phyloP scores from a whole-genome alignment of 805 yeast species.

The Saccharomyces kudriavzevii region DNA sequence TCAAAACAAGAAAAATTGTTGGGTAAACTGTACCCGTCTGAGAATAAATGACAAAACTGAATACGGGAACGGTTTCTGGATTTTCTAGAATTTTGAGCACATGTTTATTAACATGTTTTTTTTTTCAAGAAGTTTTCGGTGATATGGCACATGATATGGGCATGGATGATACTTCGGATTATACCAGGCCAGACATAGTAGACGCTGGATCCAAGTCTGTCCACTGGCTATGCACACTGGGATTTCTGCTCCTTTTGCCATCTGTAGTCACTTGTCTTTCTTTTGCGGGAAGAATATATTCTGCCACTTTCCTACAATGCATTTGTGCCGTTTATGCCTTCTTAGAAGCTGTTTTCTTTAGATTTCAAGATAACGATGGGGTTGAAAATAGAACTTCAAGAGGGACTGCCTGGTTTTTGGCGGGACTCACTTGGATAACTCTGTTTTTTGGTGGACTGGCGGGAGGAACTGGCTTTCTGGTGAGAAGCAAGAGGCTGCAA shows the following conservation, averaged over 20 bases:
- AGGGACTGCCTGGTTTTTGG: conserved; percentile 58
- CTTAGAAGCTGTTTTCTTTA: conserved; percentile 47
- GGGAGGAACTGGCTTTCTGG: conserved; percentile 42
- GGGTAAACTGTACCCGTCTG: neutral
- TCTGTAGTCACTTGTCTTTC: conserved; percentile 48
- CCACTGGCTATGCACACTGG: conserved; percentile 55
- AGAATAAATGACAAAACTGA: neutral
- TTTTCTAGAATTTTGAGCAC: neutral
- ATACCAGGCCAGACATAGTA: conserved; percentile 32
- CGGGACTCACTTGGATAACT: conserved; percentile 36
- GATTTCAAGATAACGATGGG: conserved; percentile 57
- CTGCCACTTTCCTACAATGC: conserved; percentile 40
- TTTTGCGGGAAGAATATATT: conserved; percentile 42
- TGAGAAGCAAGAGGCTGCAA: conserved; percentile 30
- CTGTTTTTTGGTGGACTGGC: conserved; percentile 48
- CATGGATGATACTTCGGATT: conserved; percentile 28
- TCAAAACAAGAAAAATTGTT: neutral
- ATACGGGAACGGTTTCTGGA: neutral
- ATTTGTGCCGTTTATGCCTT: conserved; percentile 43
- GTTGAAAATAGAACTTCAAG: conserved; percentile 61
- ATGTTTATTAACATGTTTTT: neutral
- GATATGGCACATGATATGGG: conserved; percentile 23
- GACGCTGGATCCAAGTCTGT: conserved; percentile 47
- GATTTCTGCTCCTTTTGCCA: conserved; percentile 44
- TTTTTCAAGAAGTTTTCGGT: neutral